Base-by-base conservation (phyloP, 2,329 filamentous ascomycete genomes). In the Lasiodiplodia citricola region DNA sequence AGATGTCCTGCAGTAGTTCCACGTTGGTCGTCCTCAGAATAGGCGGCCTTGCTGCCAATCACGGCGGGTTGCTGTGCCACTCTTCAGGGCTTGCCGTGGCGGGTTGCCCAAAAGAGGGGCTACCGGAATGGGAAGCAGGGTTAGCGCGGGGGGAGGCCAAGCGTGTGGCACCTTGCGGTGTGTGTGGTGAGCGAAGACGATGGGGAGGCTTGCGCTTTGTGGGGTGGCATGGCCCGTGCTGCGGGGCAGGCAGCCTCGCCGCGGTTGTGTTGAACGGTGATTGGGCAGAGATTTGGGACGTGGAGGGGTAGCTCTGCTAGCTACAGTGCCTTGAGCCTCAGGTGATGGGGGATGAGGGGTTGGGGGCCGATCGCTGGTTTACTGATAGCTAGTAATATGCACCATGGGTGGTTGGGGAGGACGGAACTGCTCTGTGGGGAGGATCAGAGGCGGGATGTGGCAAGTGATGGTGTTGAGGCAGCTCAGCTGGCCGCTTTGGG, bases 121-220 rank as follows among this genome's bases (percentile, higher is more conserved):
- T 47, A 16, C 44, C 44, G 44, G 44, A 47, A n/a, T 3, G n/a
- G 44, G 44, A 47, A 11, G 44, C n/a, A 47, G 44, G 44, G 28
- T 51, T 64, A 64, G 60, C 31, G 60, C 60, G 60, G 58, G 58
- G 58, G 13, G 25, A 14, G 14, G 41, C 41, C 16, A 44, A 47
- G 44, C 44, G 44, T 64, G 47, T 64, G 60, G 60, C 60, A 64
- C 60, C 38, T 52, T 64, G 60, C 60, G 60, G 60, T 64, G 60
- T 64, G 60, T 64, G 60, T 52, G 47, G 37, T 37, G 25, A 51
- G 41, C 35, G 55, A n/a, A 23, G 31, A 38, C 28, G 56, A 21
- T 44, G 44, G 16, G 23, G 37, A 18, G 13, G 6, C 16, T 51
- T 31, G 41, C 31, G 55, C 31, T 28, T 41, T 35, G 55, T 35